Base-by-base conservation (phyloP, 768 basidiomycete species). In the Macrolepiota fuliginosa region DNA sequence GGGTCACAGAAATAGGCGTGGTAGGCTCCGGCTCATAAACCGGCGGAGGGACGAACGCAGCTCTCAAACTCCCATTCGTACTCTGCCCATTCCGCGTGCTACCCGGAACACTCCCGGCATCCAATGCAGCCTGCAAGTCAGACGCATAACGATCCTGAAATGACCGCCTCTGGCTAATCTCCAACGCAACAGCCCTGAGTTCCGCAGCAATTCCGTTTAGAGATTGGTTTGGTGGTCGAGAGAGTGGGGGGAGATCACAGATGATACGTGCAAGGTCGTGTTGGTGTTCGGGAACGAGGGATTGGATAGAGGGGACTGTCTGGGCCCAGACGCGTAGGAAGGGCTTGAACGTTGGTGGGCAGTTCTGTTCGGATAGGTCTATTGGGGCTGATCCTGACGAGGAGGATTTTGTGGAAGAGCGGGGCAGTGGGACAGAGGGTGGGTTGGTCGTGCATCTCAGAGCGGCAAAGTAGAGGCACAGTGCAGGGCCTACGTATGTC, bases 381-480 rank as follows among this genome's bases (percentile, higher is more conserved):
- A 81, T 76, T 0, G 87, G 83, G 11, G 80, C 73, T 13, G 67
- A 65, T 7, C 29, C 29, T 32, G 29, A 7, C 29, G 7, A 32
- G 11, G 70, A 57, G 10, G 68, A 72, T 67, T 85, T 88, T 5
- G 76, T 69, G 5, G 76, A 69, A 5, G 68, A 69, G 25, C 86
- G 82, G 1, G 93, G 92, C 2, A 93, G 80, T 1, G 93, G 89
- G 0, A 94, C 91, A 0, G 89, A 90, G 0, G 93, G 90, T 1
- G 93, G 92, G 35, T 81, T 74, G 12, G 90, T 91, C 0, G 85
- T 88, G 32, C 83, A 88, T 25, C 91, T 79, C 5, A 94, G 76
- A 0, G 93, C 92, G 0, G 91, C 90, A 72, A 93, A 95, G 73
- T 91, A 94, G 0, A 95, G 80, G 63, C 89, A 91, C 13, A 95